Evolutionary conservation across 2,329 filamentous ascomycete species (phyloP).

Genomic region (Sporothrix schenckii): DNA sequence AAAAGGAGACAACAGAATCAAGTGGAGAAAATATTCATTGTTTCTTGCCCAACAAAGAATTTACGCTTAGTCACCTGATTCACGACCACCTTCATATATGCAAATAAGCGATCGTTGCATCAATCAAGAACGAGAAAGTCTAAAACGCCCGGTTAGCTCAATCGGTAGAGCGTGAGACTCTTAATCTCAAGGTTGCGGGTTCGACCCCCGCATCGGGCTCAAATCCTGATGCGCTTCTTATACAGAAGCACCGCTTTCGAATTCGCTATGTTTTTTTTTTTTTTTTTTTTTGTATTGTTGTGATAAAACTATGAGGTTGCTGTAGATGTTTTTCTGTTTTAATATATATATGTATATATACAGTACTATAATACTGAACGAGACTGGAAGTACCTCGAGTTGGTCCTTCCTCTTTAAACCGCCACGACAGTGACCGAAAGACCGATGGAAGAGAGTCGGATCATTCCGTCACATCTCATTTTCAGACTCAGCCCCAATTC

Average conservation of each 20-base stretch:
- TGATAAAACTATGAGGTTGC: neutral
- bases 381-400: too few species aligned
- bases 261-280: conserved; percentile 32
- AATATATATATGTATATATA: too few species aligned
- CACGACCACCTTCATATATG: neutral
- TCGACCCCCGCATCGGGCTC: conserved; percentile 54
- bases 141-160: conserved; percentile 61
- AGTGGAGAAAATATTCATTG: too few species aligned
- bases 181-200: conserved; percentile 50
- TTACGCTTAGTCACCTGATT: neutral
- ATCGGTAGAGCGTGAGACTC: conserved; percentile 76
- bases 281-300: conserved; percentile 30
- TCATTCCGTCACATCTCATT: neutral
- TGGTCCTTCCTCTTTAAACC: too few species aligned
- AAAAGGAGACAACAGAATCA: too few species aligned
- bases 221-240: conserved; percentile 45
- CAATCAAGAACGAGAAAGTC: conserved; percentile 26
- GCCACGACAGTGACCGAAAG: neutral
- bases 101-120: neutral
- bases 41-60: too few species aligned
- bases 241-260: conserved; percentile 29
- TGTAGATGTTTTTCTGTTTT: neutral
- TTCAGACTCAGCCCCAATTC: neutral
- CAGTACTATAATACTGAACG: too few species aligned
- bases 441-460: neutral